These are phyloP conservation scores for Alisma plantagoaquatica DNA, from an alignment of 106 monocot species.

Conservation along the genomic window DNA sequence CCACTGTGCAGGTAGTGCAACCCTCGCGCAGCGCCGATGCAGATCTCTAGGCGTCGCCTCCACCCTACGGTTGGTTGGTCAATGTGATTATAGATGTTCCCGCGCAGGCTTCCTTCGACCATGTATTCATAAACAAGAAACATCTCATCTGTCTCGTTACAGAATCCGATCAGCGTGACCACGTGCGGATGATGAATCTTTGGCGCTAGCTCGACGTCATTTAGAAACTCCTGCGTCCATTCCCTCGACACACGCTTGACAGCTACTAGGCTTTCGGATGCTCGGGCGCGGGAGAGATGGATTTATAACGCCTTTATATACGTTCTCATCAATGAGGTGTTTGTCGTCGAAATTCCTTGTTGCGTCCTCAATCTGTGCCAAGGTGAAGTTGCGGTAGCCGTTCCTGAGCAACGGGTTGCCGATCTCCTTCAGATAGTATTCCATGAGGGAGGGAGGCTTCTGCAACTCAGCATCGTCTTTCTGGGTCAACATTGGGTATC, in stretches of 20 bases:
- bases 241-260: constrained; percentile 45
- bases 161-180: constrained; percentile 50
- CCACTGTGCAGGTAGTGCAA: constrained; percentile 50
- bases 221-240: constrained; percentile 35
- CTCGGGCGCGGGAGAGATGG: constrained; percentile 31
- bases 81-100: constrained; percentile 30
- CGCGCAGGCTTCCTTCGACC: constrained; percentile 43
- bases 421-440: constrained; percentile 29
- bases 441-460: no score
- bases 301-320: constrained; percentile 49
- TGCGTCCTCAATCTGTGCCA: constrained; percentile 37
- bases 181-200: constrained; percentile 42
- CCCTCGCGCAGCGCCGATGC: constrained; percentile 38
- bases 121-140: constrained; percentile 55
- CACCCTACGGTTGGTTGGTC: constrained; percentile 16
- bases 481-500: no score
- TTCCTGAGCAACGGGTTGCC: neutral
- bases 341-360: constrained; percentile 42
- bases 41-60: constrained; percentile 34
- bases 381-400: constrained; percentile 48
- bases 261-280: constrained; percentile 28
- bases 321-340: constrained; percentile 34
- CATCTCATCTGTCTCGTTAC: constrained; percentile 48
- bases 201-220: constrained; percentile 42
- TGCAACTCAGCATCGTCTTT: no score